Base-by-base conservation (phyloP, 1,139 yeast genomes). In the Zhuliangozyma parablackwelliae region DNA sequence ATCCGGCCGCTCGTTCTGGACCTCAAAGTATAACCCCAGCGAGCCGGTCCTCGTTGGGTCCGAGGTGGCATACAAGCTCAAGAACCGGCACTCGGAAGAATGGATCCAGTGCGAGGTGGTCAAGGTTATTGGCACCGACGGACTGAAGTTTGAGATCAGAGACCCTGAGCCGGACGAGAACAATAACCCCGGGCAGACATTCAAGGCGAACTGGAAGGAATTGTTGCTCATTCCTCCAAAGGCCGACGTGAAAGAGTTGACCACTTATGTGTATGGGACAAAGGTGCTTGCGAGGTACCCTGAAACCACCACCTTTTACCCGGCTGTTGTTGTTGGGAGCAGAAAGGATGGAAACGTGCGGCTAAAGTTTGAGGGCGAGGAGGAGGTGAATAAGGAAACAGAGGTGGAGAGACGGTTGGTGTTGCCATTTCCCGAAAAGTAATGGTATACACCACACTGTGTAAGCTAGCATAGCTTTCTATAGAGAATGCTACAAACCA, bases 101-200 rank as follows among this genome's bases (percentile, higher is more conserved):
- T 94, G 99, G 99, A 89, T 94, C 49, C 96, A 89, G 57, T 94
- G 98, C 64, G 90, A 85, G 50, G 95, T 92, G 21, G 77, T 83
- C 34, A 79, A 78, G 49, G 80, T 92, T 3, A 63, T 82, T 21
- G 80, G 80, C 1, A 7, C 23, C 23, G 97, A 90, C 47, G 94
- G 95, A 1, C 65, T 74, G 21, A 78, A 77, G 55, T 84, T 80
- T 53, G 97, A 92, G 59, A 90, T 94, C 10, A 78, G 88, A 47
- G 99, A 94, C 58, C 97, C 97, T 0, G 98, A 94, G 56, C 98
- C 98, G 0, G 98, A 94, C 53, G 97, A 92, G 53, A 77, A 82
- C 50, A 87, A 86, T 45, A 87, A 89, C 43, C 86, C 94, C 2
- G 97, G 97, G 3, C 95, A 85, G 51, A 72, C 86, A 0, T 94